Base-by-base conservation (phyloP, 2,329 filamentous ascomycete species). In the Epichloe festucae region DNA sequence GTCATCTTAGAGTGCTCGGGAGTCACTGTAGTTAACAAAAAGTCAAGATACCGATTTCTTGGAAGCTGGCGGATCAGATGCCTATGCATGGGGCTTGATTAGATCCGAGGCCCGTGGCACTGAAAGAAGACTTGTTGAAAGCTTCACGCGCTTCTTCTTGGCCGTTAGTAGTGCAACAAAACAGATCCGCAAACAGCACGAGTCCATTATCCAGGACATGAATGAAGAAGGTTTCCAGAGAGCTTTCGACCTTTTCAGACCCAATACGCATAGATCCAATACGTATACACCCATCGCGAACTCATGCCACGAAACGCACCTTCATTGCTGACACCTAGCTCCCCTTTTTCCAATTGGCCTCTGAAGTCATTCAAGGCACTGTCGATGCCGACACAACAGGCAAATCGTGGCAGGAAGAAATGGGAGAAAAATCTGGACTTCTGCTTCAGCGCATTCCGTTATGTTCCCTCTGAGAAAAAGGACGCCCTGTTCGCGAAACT, bases 21-120 rank as follows among this genome's bases (percentile, higher is more conserved):
- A 27, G 27, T 27, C 27, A 27, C 27, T 27, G 7, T 27, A 3
- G 27, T 27, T 27, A 8, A 27, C 27, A 27, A 27, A 27, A 27
- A 27, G 23, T 27, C 23, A 6, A 27, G 23, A 27, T 27, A 27
- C 23, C 23, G 23, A 27, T 2, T 7, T 27, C 23, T 27, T 27
- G 23, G 23, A 27, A 27, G 5, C 5, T 23, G 23, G 23, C 23
- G 23, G 23, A 23, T 23, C 23, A 23, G 23, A 23, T 23, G 23
- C 23, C 23, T 23, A 23, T 23, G 5, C 23, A 27, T 75, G 70
- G 71, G 75, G 75, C 50, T 63, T 75, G 2, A 56, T 74, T 8
- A 70, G 73, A 6, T 73, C 72, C 19, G 71, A 76, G 62, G 62
- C n/a, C 51, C 55, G 5, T 70, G 67, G 75, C 73, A 76, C 56